A percentile compares a stretch with the other conserved stretches of the same genome.
Conservation (phyloP, 768 basidiomycete genomes). For the Tubosaeta sp. region DNA sequence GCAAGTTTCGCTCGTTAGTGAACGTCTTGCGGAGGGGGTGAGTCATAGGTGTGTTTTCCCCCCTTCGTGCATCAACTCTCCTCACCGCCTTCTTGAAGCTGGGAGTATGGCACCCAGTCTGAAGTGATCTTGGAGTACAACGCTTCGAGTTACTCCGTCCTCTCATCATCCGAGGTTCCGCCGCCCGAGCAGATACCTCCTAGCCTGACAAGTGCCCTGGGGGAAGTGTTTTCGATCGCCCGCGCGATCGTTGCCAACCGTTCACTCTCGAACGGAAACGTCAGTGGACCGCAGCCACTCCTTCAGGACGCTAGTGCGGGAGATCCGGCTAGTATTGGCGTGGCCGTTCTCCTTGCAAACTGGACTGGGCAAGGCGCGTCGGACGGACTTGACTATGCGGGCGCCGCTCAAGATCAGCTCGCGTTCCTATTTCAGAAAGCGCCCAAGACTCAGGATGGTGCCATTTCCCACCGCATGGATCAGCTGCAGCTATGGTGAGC, state of each 20-base stretch:
- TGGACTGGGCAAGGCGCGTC: constrained; percentile 38
- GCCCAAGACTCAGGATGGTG: constrained; percentile 67
- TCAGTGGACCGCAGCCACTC: constrained; percentile 54
- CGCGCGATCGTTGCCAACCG: constrained; percentile 46
- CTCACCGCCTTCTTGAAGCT: constrained; percentile 29
- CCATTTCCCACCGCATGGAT: constrained; percentile 70
- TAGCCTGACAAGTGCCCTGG: constrained; percentile 32
- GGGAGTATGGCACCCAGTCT: constrained; percentile 51
- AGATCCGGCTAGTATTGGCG: constrained; percentile 78
- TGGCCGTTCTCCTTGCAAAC: constrained; percentile 61
- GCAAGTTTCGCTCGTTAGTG: constrained; percentile 34
- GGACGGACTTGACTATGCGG: constrained; percentile 51
- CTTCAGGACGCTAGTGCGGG: constrained; percentile 57
- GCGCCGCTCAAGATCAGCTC: constrained; percentile 63
- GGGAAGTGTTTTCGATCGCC: constrained; percentile 56
- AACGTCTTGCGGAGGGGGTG: constrained; percentile 39
- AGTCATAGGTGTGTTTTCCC: constrained; percentile 34
- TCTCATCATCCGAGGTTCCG: constrained; percentile 27
- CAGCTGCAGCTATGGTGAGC: constrained; percentile 69
- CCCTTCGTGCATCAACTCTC: too few species aligned
- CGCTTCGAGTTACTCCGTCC: constrained; percentile 43
- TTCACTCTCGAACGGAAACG: constrained; percentile 37
- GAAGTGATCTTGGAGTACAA: constrained; percentile 50
- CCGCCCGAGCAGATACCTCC: constrained; percentile 25
- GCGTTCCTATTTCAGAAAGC: constrained; percentile 53